phyloP scores from a whole-genome alignment of 345 rosid genomes.

The Erodium maritimum region DNA sequence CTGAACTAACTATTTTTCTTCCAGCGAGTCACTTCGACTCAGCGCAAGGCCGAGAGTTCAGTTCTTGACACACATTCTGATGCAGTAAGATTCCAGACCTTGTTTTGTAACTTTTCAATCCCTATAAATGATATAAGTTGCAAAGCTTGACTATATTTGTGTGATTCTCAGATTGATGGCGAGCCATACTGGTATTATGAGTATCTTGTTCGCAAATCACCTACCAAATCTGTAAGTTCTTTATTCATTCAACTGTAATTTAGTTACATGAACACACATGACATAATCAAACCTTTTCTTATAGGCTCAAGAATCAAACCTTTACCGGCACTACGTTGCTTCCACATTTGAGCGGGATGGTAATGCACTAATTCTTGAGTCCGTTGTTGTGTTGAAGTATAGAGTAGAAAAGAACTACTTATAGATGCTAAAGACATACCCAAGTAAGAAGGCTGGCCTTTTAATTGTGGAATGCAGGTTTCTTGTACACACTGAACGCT shows the following conservation, averaged over 20 bases:
- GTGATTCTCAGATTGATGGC: slow-evolving; percentile 52
- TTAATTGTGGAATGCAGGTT: slow-evolving; percentile 74
- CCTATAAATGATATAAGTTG: background rate
- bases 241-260: slow-evolving; percentile 1
- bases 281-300: background rate
- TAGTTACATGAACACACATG: background rate
- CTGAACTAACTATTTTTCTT: background rate
- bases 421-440: too few relatives aligned
- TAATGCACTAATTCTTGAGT: slow-evolving; percentile 10
- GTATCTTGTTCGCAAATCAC: slow-evolving; percentile 86
- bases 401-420: too few relatives aligned
- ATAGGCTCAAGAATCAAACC: slow-evolving; percentile 74
- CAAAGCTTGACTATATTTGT: background rate
- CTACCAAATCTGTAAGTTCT: slow-evolving; percentile 48
- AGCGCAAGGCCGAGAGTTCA: slow-evolving; percentile 78
- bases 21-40: slow-evolving; percentile 93
- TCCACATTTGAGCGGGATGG: slow-evolving; percentile 90
- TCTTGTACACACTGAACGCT: slow-evolving; percentile 71
- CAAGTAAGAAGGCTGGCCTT: too few relatives aligned
- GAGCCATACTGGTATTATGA: slow-evolving; percentile 82
- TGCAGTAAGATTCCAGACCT: slow-evolving; percentile 35
- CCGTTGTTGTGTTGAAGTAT: too few relatives aligned
- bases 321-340: slow-evolving; percentile 65
- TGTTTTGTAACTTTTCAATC: slow-evolving; percentile 3
- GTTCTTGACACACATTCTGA: slow-evolving; percentile 68